A percentile compares a stretch with the other conserved stretches of the same genome.
Conservation (phyloP, 148 eudicot genomes). For the Camellia granthamiana region DNA sequence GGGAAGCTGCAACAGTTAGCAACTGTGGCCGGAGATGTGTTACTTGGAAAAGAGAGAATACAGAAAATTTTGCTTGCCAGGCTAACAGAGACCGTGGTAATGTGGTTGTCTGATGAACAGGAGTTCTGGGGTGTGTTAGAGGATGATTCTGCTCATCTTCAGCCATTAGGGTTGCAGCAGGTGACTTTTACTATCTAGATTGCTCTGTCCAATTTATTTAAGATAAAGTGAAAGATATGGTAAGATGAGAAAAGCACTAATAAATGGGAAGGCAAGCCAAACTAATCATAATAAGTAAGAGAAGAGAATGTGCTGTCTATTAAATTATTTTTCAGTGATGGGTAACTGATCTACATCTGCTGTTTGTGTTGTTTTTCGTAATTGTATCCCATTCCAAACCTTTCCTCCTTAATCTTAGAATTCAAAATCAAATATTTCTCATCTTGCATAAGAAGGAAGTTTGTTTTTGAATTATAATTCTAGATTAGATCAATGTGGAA, state of each 20-base stretch:
- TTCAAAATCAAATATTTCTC: not conserved
- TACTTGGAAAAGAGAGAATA: slow-evolving; percentile 85
- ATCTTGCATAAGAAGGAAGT: not conserved
- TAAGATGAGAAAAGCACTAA: too few relatives aligned
- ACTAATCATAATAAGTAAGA: not conserved
- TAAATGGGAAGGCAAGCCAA: too few relatives aligned
- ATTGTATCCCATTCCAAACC: not conserved
- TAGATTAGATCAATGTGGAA: not conserved
- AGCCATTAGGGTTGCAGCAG: slow-evolving; percentile 84
- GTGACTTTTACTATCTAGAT: slow-evolving; percentile 29
- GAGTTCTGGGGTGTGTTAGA: slow-evolving; percentile 94
- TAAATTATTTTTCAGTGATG: not conserved
- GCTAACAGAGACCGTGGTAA: slow-evolving; percentile 84
- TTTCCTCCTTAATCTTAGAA: not conserved
- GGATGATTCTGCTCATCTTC: slow-evolving; percentile 64
- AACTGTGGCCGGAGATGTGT: slow-evolving; percentile 87
- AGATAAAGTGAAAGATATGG: not conserved
- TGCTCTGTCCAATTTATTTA: not conserved
- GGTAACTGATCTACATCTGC: not conserved
- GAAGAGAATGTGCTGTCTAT: not conserved
- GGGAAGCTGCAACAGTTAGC: slow-evolving; percentile 92
- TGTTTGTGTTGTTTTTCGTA: not conserved
- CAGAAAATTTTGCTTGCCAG: slow-evolving; percentile 88
- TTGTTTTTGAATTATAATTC: not conserved
- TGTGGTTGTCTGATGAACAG: slow-evolving; percentile 83